Evolutionary conservation across 331 rosid species (phyloP), one percentile per base, ranked within the genome.

Genomic region (Stylosanthes scabra): DNA sequence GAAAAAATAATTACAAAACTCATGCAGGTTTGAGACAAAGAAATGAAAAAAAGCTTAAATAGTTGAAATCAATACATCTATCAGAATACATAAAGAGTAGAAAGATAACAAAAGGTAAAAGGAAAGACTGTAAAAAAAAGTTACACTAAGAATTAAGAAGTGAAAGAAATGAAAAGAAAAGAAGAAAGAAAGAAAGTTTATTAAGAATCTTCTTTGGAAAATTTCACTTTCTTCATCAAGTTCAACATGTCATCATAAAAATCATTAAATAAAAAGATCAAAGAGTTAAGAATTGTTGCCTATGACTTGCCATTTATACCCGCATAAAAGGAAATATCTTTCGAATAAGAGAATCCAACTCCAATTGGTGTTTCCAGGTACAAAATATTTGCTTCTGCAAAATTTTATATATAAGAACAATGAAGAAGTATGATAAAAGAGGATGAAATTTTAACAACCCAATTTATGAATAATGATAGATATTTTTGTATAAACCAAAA

Each of bases 311-410:
- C 98, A 74, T 85, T 78, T 39, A 90, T 92, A 63, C 84, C 85
- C 51, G 55, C 71, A 74, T 88, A 84, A 65, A 87, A 83, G 39
- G 96, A 85, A 54, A 68, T 76, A 15, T 83, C 71, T 25, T 41
- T 68, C 42, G 98, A 83, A 70, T 88, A 90, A 50, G 96, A 90
- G 86, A 92, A 92, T 1, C 98, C 98, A 25, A 92, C 98, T 44
- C 96, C 96, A 63, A 85, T 86, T 14, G 98, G 98, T 37, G 98
- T 73, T 81, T 92, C 98, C 74, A 92, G 50, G 44, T 92, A 92
- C 81, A 92, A 64, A 44, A 90, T 78, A 78, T 90, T 92, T 59
- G 96, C 98, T 42, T 90, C 96, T 90, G 83, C 70, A 75, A 20
- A 20, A 63, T 2, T 2, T 54, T 52, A 77, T 46, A 12, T 34